Evolutionary conservation across 352 stramenopile genomes (phyloP), one percentile per base, ranked within the genome.

Genomic region (Phytopythium litorale): DNA sequence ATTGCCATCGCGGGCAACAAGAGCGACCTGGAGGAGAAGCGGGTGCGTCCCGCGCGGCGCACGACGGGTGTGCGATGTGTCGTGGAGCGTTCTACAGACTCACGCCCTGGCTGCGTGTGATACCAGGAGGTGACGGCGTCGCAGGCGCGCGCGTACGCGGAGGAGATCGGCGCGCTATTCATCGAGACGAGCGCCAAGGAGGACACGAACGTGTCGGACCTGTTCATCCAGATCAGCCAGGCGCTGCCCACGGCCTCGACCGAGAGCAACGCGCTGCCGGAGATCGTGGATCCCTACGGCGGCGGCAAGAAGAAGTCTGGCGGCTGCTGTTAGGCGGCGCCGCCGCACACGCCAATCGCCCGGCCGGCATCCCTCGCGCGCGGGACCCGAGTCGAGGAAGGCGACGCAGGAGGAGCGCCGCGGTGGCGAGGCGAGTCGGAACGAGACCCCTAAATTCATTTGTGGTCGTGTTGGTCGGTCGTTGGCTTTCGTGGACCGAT

Each of bases 1-100:
- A 95, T 99, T 56, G 91, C 90, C 25, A 98, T 99, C 65, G 96
- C 92, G 16, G 92, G 91, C 58, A 98, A 97, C 58, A 99, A 99
- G 76, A 96, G 81, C 50, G 92, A 98, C 66, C 64, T 98, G 65
- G 78, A 92, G 59, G 84, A 95, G 60, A 89, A 96, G 54, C 81
- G 89, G 48, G 79, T 92, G 58, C 62, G 73, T 75, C 4, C 23
- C 9, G 33, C 8, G n/a, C 2, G 51, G 6, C 12, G n/a, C 13
- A 25, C 32, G 30, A 15, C 11, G 18, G 8, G 56, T 25, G 50
- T 28, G 56, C 9, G 46, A 7, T 32, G 42, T 23, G 42, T 7
- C 16, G 19, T 23, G 5, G 19, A 23, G 16, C 6, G 38, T 8
- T 21, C 19, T 4, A 9, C 9, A 4, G 42, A 25, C 42, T 49